These are phyloP conservation scores for Trichophyton equinum DNA, from an alignment of 2,329 filamentous ascomycete genomes.

Conservation along the genomic window DNA sequence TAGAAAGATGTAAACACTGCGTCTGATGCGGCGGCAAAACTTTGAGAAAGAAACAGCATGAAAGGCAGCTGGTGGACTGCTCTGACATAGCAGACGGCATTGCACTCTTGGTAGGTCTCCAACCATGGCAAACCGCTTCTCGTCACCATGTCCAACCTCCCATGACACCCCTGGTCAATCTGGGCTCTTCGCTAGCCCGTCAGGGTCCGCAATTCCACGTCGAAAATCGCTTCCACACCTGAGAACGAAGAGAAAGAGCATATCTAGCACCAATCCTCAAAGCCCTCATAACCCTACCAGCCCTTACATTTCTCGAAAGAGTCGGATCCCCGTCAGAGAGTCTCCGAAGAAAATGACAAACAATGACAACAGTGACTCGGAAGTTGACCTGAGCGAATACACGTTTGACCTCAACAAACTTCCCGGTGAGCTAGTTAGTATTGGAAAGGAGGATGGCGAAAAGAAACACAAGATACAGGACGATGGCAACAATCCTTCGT, in stretches of 20 bases:
- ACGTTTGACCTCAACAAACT: conserved; percentile 30
- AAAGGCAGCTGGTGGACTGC: not conserved
- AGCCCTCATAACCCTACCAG: not conserved
- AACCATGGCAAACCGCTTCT: conserved; percentile 17
- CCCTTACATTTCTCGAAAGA: not conserved
- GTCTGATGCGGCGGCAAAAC: not conserved
- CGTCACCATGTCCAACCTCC: conserved; percentile 28
- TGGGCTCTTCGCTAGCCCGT: conserved; percentile 26
- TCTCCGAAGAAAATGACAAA: conserved; percentile 6
- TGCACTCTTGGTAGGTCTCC: not conserved
- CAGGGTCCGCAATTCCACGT: conserved; percentile 26
- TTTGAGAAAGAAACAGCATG: not conserved
- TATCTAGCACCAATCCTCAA: not conserved
- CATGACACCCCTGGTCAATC: conserved; percentile 33
- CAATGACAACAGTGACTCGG: conserved; percentile 23
- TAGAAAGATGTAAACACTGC: conserved; percentile 7
- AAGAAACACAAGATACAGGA: conserved; percentile 20
- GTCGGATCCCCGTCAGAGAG: not conserved
- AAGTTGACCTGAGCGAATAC: conserved; percentile 30
- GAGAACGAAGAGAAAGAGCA: not conserved
- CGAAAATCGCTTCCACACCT: not conserved
- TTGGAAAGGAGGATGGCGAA: conserved; percentile 10
- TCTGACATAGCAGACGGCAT: not conserved
- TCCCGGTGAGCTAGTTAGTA: conserved; percentile 18
- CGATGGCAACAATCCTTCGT: conserved; percentile 16